phyloP scores from a whole-genome alignment of 768 basidiomycete species.

The Tylopilus balloui region DNA sequence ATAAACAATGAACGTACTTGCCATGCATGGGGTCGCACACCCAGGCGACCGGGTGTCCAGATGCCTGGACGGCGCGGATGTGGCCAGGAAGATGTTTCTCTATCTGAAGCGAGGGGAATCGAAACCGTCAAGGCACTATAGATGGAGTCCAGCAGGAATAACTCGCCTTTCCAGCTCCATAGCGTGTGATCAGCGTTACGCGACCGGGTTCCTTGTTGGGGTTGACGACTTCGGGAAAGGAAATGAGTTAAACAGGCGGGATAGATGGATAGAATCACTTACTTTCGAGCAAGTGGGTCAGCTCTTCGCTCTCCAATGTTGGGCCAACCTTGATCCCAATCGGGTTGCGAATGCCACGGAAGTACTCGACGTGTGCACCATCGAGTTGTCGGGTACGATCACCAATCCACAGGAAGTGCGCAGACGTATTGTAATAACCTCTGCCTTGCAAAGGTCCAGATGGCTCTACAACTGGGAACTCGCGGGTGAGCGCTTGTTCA shows the following conservation, averaged over 20 bases:
- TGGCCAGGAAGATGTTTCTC: slow-evolving; percentile 71
- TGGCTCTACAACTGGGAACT: slow-evolving; percentile 40
- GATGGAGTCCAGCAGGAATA: background rate
- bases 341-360: slow-evolving; percentile 86
- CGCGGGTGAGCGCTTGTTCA: slow-evolving; percentile 86
- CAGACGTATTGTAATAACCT: slow-evolving; percentile 83
- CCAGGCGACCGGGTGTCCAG: slow-evolving; percentile 88
- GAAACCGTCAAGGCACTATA: background rate
- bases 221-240: slow-evolving; percentile 64
- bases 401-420: slow-evolving; percentile 96
- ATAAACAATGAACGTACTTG: slow-evolving; percentile 65
- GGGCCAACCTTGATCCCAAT: slow-evolving; percentile 97
- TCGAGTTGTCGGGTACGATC: slow-evolving; percentile 90
- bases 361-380: slow-evolving; percentile 95
- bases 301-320: slow-evolving; percentile 72
- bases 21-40: slow-evolving; percentile 99
- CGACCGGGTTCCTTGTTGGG: slow-evolving; percentile 77
- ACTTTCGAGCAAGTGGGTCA: slow-evolving; percentile 75
- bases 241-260: background rate
- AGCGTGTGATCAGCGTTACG: slow-evolving; percentile 89
- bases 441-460: slow-evolving; percentile 20
- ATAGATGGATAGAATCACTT: slow-evolving; percentile 23
- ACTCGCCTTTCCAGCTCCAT: slow-evolving; percentile 79
- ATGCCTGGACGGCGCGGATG: slow-evolving; percentile 72
- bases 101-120: slow-evolving; percentile 45